These are phyloP conservation scores for Suhomyces taliae DNA, from an alignment of 1,139 yeast genomes.

Conservation along the genomic window DNA sequence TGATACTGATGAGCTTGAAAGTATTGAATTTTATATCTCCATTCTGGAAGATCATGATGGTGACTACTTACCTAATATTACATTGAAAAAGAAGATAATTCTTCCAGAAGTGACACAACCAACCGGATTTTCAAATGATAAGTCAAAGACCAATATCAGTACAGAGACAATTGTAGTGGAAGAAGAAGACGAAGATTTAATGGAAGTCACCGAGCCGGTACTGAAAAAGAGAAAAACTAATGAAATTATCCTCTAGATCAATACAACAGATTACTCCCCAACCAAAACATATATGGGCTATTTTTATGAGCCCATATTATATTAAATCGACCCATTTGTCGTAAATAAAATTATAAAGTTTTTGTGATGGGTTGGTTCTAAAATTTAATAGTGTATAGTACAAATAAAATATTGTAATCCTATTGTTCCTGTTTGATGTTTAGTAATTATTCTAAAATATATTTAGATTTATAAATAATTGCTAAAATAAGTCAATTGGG, in stretches of 20 bases:
- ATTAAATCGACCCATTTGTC: too few species aligned
- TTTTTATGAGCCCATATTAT: too few species aligned
- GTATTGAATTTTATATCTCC: conserved; percentile 65
- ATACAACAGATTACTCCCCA: too few species aligned
- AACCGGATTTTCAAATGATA: conserved; percentile 6
- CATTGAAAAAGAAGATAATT: conserved; percentile 6
- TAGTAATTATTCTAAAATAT: too few species aligned
- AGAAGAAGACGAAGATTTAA: conserved; percentile 15
- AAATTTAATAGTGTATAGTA: too few species aligned
- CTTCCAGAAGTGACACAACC: conserved; percentile 3
- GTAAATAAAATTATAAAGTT: too few species aligned
- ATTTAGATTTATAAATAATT: too few species aligned
- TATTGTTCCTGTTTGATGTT: too few species aligned
- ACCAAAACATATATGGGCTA: too few species aligned
- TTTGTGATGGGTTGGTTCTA: too few species aligned
- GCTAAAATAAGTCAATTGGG: too few species aligned
- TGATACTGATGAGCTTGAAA: conserved; percentile 68
- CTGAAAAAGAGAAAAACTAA: conserved; percentile 13
- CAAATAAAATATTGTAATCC: too few species aligned
- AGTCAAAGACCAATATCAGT: conserved; percentile 7
- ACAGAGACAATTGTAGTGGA: conserved; percentile 10
- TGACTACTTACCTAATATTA: conserved; percentile 24
- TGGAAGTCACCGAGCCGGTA: conserved; percentile 13
- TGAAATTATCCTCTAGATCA: not conserved
- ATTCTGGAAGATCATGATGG: conserved; percentile 15